Conservation (phyloP, 164 flowering plant species). For the Berberis thunbergii region DNA sequence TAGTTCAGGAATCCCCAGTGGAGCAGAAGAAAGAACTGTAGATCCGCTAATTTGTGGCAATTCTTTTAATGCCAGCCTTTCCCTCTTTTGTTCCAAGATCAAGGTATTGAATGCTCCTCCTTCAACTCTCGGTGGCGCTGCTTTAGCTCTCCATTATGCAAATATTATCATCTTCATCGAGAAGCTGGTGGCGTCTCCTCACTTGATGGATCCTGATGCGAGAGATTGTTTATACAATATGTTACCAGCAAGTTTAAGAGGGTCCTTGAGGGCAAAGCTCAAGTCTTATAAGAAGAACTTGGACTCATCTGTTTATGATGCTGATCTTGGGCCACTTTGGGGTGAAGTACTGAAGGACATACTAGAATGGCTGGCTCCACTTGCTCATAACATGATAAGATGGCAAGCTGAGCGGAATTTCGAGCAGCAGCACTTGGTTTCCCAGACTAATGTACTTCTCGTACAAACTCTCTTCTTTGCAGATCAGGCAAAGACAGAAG, state of each 20-base stretch:
- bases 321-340: conserved; percentile 74
- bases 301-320: conserved; percentile 37
- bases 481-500: conserved; percentile 74
- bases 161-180: conserved; percentile 73
- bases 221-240: conserved; percentile 78
- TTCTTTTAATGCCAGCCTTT: neutral
- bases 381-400: conserved; percentile 86
- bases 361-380: conserved; percentile 82
- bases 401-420: conserved; percentile 92
- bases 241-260: conserved; percentile 63
- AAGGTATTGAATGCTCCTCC: conserved; percentile 50
- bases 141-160: conserved; percentile 81
- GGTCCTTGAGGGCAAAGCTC: conserved; percentile 48
- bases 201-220: conserved; percentile 77
- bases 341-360: conserved; percentile 52
- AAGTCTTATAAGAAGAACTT: conserved; percentile 49
- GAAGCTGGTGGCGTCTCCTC: conserved; percentile 77
- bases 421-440: conserved; percentile 67
- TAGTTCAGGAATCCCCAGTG: conserved; percentile 23
- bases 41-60: conserved; percentile 4
- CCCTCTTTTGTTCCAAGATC: conserved; percentile 25
- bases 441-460: conserved; percentile 63
- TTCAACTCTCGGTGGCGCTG: conserved; percentile 79
- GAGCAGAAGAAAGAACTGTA: conserved; percentile 12
- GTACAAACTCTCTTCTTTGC: conserved; percentile 88